These are phyloP conservation scores for Xylaria polymorpha DNA, from an alignment of 2,329 filamentous ascomycete species.

Conservation along the genomic window DNA sequence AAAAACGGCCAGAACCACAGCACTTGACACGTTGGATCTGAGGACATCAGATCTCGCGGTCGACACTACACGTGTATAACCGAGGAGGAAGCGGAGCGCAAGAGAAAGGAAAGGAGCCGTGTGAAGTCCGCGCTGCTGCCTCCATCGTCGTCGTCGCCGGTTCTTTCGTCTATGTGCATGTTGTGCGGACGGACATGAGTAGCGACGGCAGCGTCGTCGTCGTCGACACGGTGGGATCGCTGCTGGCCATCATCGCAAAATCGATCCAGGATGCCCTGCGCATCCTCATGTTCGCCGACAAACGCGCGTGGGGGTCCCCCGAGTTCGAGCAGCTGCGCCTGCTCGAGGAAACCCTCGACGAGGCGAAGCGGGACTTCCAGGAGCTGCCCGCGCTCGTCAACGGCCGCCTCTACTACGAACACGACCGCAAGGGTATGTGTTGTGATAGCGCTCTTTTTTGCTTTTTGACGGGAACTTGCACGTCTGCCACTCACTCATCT, in stretches of 20 bases:
- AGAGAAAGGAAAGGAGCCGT: constrained; percentile 9
- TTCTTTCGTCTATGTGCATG: constrained; percentile 9
- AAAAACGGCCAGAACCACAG: constrained; percentile 9
- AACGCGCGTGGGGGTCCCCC: constrained; percentile 68
- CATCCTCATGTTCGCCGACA: constrained; percentile 67
- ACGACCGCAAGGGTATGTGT: constrained; percentile 64
- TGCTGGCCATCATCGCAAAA: constrained; percentile 68
- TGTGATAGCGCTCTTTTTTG: constrained; percentile 2
- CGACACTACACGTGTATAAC: constrained; percentile 13
- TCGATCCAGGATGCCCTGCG: constrained; percentile 64
- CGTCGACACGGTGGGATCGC: constrained; percentile 65
- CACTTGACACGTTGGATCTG: constrained; percentile 2
- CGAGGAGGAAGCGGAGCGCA: constrained; percentile 20
- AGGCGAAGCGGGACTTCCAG: constrained; percentile 71
- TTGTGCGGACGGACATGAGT: constrained; percentile 52
- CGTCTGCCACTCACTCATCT: constrained; percentile 5
- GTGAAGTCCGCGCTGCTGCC: neutral
- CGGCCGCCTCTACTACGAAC: constrained; percentile 68
- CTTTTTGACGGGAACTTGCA: neutral
- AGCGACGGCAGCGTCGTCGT: constrained; percentile 38
- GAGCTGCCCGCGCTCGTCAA: constrained; percentile 66
- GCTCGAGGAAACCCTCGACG: constrained; percentile 66
- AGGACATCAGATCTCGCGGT: neutral
- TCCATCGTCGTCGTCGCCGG: constrained; percentile 22
- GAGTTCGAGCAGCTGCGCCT: constrained; percentile 69